Evolutionary conservation across 192 early-diverging fungal species (phyloP).

Genomic region (Pilaira anomala): DNA sequence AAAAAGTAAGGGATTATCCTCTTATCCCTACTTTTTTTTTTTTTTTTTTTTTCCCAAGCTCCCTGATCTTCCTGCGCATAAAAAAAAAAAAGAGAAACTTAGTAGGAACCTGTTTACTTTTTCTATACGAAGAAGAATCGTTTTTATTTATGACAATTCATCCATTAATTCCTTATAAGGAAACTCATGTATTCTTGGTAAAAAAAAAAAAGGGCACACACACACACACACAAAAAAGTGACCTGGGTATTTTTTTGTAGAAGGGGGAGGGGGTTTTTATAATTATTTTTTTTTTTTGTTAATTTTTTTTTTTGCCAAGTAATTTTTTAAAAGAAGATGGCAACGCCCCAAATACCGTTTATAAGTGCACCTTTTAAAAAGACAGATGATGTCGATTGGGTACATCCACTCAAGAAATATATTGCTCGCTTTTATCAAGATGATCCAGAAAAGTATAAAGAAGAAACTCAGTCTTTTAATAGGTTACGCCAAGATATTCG

Average conservation of each 20-base stretch:
- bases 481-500: slow-evolving; percentile 93
- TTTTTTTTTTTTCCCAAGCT: too few relatives aligned
- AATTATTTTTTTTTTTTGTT: slow-evolving; percentile 6
- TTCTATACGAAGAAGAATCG: too few relatives aligned
- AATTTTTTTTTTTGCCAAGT: slow-evolving; percentile 7
- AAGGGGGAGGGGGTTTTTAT: neutral
- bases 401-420: slow-evolving; percentile 76
- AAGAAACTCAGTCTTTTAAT: slow-evolving; percentile 81
- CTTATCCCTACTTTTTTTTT: too few relatives aligned
- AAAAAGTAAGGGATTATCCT: too few relatives aligned
- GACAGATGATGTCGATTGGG: slow-evolving; percentile 92
- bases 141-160: too few relatives aligned
- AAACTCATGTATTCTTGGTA: neutral
- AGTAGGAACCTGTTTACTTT: too few relatives aligned
- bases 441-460: slow-evolving; percentile 86
- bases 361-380: slow-evolving; percentile 74
- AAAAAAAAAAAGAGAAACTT: too few relatives aligned
- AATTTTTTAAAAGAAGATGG: slow-evolving; percentile 19
- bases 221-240: neutral
- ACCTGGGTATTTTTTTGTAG: too few relatives aligned
- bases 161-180: too few relatives aligned
- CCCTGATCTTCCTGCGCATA: too few relatives aligned
- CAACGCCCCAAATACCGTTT: slow-evolving; percentile 49
- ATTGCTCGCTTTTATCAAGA: slow-evolving; percentile 85
- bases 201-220: slow-evolving; percentile 7